phyloP scores from a whole-genome alignment of 805 yeast species.

The Saturnispora hagleri region DNA sequence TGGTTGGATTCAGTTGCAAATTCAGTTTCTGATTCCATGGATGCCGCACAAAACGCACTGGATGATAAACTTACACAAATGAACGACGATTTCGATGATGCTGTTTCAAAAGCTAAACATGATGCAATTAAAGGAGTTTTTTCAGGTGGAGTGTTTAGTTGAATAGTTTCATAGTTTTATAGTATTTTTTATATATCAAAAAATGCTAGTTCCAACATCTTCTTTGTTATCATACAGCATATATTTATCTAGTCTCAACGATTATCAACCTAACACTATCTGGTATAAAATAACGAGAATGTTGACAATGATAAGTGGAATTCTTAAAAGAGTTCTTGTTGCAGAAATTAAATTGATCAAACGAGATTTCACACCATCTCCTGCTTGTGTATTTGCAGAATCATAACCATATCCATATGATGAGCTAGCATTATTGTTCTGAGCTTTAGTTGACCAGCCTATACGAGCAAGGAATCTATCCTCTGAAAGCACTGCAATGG shows the following conservation, averaged over 20 bases:
- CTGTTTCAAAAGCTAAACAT: conserved; percentile 21
- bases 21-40: conserved; percentile 18
- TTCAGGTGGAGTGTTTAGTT: conserved; percentile 8
- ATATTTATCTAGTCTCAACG: neutral
- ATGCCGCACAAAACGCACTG: conserved; percentile 18
- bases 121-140: conserved; percentile 25
- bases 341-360: conserved; percentile 47
- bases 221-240: conserved; percentile 6
- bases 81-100: conserved; percentile 27
- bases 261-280: conserved; percentile 37
- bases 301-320: conserved; percentile 47
- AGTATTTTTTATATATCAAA: conserved; percentile 22
- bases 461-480: conserved; percentile 45
- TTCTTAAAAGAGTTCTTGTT: conserved; percentile 46
- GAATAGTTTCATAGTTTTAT: conserved; percentile 25
- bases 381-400: conserved; percentile 4
- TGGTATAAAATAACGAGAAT: conserved; percentile 44
- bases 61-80: conserved; percentile 21
- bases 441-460: conserved; percentile 35
- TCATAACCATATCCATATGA: conserved; percentile 18
- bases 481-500: conserved; percentile 51
- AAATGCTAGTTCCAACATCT: neutral
- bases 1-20: conserved; percentile 11
- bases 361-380: conserved; percentile 33
- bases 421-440: conserved; percentile 17